These are phyloP conservation scores for Arxiozyma heterogenica DNA, from an alignment of 1,139 yeast genomes.

Conservation along the genomic window DNA sequence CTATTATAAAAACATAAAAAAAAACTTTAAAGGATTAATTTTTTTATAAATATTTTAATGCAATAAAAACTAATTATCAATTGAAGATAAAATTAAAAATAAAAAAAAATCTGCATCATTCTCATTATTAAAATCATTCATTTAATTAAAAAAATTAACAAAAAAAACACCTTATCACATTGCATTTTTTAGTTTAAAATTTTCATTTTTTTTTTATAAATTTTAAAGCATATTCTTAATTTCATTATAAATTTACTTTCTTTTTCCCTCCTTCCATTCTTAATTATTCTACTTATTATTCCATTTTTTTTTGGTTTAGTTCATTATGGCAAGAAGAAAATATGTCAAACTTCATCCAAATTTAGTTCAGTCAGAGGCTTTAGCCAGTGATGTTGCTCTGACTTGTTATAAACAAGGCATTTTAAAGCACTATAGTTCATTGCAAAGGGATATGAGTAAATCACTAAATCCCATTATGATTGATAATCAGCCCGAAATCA, in stretches of 20 bases:
- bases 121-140: neutral
- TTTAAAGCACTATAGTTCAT: slow-evolving; percentile 9
- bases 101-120: neutral
- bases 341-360: slow-evolving; percentile 11
- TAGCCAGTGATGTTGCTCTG: slow-evolving; percentile 10
- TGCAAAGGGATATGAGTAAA: slow-evolving; percentile 8
- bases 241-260: neutral
- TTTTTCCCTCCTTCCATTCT: neutral
- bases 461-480: slow-evolving; percentile 41
- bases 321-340: slow-evolving; percentile 5
- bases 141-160: no score
- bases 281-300: neutral
- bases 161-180: neutral
- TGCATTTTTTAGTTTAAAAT: neutral
- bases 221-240: neutral
- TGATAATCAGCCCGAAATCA: slow-evolving; percentile 72
- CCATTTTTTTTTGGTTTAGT: neutral
- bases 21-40: no score
- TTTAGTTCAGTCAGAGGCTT: slow-evolving; percentile 10
- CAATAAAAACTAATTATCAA: neutral
- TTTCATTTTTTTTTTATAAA: neutral
- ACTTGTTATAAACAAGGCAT: slow-evolving; percentile 14
- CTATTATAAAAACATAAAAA: no score
- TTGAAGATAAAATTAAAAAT: no score
- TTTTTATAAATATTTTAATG: neutral